Base-by-base conservation (phyloP, 768 basidiomycete genomes). In the Tephrocybe sp. region DNA sequence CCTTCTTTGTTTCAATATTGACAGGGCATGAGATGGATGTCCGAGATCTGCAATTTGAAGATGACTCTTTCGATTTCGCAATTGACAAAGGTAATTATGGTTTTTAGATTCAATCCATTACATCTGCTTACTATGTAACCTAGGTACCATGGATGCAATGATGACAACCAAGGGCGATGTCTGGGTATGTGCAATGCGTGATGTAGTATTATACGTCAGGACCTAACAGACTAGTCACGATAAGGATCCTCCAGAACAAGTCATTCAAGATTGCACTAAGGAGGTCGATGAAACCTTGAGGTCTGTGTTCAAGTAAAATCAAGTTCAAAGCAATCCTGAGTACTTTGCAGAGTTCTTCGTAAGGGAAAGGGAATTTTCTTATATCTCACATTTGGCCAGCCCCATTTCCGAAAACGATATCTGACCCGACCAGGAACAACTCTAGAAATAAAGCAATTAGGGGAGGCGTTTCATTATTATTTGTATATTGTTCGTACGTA, bases 11-110 rank as follows among this genome's bases (percentile, higher is more conserved):
- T 23, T 31, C 26, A 19, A 23, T 34, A 39, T 43, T 16, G 56
- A 35, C 45, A 92, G 89, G 91, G 91, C 73, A 79, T 49, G 87
- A 87, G 66, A 92, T 90, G 86, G 92, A 94, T 55, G 81, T 93
- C 35, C 78, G 92, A 10, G 64, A 79, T 12, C 69, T 94, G 23
- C 65, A 71, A 10, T 88, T 92, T 48, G 77, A 78, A 3, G 67
- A 77, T 41, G 70, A 69, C 3, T 73, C 76, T 0, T 89, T 94
- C 55, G 89, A 94, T 60, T 72, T 94, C 42, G 89, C 82, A 0
- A 85, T 94, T 44, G 92, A 94, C 68, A 94, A 94, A 79, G 89
- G 74, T 70, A 12, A 39, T 19, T 20, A 26, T 26, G 3, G 26
- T 38, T 34, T 19, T 16, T 3, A 22, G 0, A 35, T 11, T 19